These are phyloP conservation scores for Lonicera japonica DNA, from an alignment of 129 eudicot genomes.

Conservation along the genomic window DNA sequence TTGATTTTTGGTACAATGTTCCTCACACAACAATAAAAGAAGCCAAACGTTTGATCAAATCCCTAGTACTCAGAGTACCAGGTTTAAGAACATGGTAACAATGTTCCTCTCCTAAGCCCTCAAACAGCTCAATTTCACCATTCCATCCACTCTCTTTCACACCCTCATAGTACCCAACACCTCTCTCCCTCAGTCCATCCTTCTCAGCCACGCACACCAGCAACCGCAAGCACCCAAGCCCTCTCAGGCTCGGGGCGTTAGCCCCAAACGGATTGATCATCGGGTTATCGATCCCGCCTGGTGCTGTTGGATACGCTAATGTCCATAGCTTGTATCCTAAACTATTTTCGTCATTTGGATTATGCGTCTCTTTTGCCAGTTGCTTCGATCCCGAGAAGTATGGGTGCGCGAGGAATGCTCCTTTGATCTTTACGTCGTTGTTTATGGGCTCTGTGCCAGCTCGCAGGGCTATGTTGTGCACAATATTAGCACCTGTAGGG, in stretches of 20 bases:
- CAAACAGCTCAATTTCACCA: slow-evolving; percentile 14
- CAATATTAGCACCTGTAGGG: slow-evolving; percentile 29
- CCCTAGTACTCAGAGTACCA: neutral
- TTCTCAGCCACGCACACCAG: slow-evolving; percentile 23
- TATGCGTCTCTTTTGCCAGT: slow-evolving; percentile 1
- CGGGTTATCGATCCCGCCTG: slow-evolving; percentile 10
- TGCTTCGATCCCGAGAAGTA: slow-evolving; percentile 18
- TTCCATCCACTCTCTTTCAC: slow-evolving; percentile 11
- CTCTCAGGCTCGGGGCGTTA: slow-evolving; percentile 14
- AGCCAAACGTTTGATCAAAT: slow-evolving; percentile 4
- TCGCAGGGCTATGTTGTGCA: slow-evolving; percentile 26
- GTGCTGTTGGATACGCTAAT: slow-evolving; percentile 8
- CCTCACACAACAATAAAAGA: neutral
- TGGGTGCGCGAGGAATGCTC: slow-evolving; percentile 18
- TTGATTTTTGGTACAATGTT: no score
- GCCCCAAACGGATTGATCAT: slow-evolving; percentile 19
- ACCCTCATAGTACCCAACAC: neutral
- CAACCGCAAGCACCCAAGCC: slow-evolving; percentile 12
- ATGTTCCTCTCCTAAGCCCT: slow-evolving; percentile 12
- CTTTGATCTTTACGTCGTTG: slow-evolving; percentile 23
- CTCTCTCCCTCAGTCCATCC: slow-evolving; percentile 17
- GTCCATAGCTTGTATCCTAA: slow-evolving; percentile 8
- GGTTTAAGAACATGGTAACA: slow-evolving; percentile 6
- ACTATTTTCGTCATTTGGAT: neutral
- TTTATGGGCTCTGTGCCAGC: slow-evolving; percentile 4